A percentile compares a stretch with the other conserved stretches of the same genome.
phyloP scores from a whole-genome alignment of 345 rosid species.

The Aegle marmelos region DNA sequence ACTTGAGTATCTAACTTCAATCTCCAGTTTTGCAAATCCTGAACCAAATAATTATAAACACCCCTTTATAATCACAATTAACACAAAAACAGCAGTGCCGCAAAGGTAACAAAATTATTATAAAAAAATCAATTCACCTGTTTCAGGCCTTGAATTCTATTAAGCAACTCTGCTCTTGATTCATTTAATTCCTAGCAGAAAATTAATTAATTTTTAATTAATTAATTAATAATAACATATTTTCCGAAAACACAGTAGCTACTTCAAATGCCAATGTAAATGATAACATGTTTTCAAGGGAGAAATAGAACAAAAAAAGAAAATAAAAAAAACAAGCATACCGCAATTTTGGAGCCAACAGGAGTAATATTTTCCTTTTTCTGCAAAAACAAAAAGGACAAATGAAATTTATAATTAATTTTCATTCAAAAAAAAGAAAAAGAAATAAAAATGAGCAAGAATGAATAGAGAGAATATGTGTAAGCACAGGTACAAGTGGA shows the following conservation, averaged over 20 bases:
- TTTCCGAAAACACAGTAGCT: background rate
- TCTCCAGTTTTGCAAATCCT: conserved; percentile 98
- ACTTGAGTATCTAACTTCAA: conserved; percentile 90
- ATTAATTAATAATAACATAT: background rate
- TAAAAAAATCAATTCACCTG: conserved; percentile 39
- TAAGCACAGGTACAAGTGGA: conserved; percentile 39
- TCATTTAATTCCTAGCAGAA: conserved; percentile 65
- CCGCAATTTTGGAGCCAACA: conserved; percentile 62
- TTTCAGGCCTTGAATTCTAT: conserved; percentile 79
- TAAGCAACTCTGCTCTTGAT: conserved; percentile 80
- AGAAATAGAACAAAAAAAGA: background rate
- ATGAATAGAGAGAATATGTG: conserved; percentile 12
- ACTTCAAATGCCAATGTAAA: background rate
- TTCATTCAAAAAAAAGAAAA: background rate
- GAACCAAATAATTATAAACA: conserved; percentile 7
- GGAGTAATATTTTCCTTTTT: conserved; percentile 64
- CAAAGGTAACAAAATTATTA: background rate
- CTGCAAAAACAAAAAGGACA: conserved; percentile 36
- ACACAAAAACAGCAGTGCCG: background rate
- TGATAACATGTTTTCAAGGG: background rate
- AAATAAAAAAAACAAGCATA: conserved; percentile 15
- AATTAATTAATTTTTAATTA: background rate
- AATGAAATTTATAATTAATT: background rate
- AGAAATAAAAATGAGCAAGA: background rate
- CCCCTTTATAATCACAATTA: background rate